Base-by-base conservation (phyloP, 2,329 filamentous ascomycete genomes). In the Paracamarosporium sp. region DNA sequence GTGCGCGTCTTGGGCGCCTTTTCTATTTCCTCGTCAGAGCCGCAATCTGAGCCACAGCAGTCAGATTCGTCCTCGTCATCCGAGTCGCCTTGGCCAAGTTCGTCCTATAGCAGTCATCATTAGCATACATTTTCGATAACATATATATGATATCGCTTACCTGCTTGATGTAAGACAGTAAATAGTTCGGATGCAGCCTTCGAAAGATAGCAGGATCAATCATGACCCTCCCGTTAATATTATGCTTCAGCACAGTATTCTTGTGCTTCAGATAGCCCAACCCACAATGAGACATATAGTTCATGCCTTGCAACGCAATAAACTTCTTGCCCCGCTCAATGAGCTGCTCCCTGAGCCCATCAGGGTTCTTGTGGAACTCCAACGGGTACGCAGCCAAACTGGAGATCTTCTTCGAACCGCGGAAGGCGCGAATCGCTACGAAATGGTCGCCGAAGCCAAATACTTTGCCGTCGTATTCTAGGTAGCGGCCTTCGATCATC, bases 211-310 rank as follows among this genome's bases (percentile, higher is more conserved):
- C 87, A 0, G 92, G 87, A 70, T 97, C 93, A 24, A 97, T 83
- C 92, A 97, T 97, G 61, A 96, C 85, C 28, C 93, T 88, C 17
- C 92, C 90, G 61, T 93, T 92, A 74, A 96, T 89, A 70, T 92
- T 92, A 76, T 96, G 89, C 74, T 92, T 94, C 71, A 90, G 80
- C 13, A 91, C 80, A 57, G 83, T 80, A 67, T 89, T 89, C 80
- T 92, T 92, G 75, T 90, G 89, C 80, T 94, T 96, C 80, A 88
- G 86, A 76, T 92, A 96, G 0, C 90, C 92, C 78, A 96, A 87
- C 2, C 93, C 93, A 53, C 93, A 89, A 74, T 93, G 91, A 68
- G 86, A 88, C 65, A 88, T 90, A 79, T 95, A 96, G 66, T 94
- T 88, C 76, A 93, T 90, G 22, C 93, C 92, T 61, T 88, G 85